These are phyloP conservation scores for Sporothrix brasiliensis DNA, from an alignment of 2,329 filamentous ascomycete genomes.

Conservation along the genomic window DNA sequence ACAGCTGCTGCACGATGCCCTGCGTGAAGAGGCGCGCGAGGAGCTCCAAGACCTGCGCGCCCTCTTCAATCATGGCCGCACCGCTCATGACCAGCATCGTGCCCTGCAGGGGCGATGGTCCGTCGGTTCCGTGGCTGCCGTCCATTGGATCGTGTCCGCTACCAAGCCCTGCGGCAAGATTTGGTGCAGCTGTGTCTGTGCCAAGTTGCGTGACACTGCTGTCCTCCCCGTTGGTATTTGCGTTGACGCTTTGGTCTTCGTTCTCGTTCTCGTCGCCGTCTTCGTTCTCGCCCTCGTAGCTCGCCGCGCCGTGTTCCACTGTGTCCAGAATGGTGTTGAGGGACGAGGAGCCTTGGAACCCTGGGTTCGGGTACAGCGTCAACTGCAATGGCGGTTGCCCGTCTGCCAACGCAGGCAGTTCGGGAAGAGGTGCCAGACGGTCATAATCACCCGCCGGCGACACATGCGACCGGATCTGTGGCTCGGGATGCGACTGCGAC, in stretches of 20 bases:
- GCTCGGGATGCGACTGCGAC: too few relatives aligned
- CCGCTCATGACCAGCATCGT: slow-evolving; percentile 29
- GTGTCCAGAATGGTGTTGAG: slow-evolving; percentile 30
- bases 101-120: background rate
- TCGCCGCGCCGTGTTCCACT: slow-evolving; percentile 19
- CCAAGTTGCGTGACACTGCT: too few relatives aligned
- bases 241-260: background rate
- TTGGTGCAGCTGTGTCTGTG: background rate
- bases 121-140: background rate
- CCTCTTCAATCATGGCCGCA: slow-evolving; percentile 30
- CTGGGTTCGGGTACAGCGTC: slow-evolving; percentile 29
- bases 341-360: slow-evolving; percentile 28
- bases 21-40: slow-evolving; percentile 22
- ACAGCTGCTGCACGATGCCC: slow-evolving; percentile 24
- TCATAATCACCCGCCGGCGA: background rate
- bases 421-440: background rate
- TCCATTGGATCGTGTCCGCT: background rate
- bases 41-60: slow-evolving; percentile 26
- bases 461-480: background rate
- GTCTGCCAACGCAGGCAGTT: background rate
- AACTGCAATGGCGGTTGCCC: slow-evolving; percentile 14
- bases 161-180: background rate
- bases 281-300: slow-evolving; percentile 20
- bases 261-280: background rate
- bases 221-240: too few relatives aligned